These are phyloP conservation scores for Dryas drummondii DNA, from an alignment of 306 rosid species.

Conservation along the genomic window DNA sequence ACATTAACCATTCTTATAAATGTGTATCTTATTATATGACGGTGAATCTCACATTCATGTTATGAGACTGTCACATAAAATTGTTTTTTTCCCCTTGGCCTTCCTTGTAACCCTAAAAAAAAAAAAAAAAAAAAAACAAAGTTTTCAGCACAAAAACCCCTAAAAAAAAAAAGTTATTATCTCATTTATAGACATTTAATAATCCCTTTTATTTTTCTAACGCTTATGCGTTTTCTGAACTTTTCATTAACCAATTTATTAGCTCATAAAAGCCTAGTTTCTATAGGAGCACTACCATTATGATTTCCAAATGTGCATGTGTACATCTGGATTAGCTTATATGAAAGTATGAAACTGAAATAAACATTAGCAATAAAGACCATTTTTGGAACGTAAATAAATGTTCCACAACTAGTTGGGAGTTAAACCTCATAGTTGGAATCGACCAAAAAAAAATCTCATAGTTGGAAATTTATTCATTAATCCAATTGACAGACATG, in stretches of 20 bases:
- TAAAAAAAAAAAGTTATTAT: no score
- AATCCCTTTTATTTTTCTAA: not conserved
- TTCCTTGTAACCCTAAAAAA: no score
- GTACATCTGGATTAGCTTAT: not conserved
- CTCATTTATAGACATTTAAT: not conserved
- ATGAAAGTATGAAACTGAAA: slow-evolving; percentile 1
- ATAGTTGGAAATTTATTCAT: not conserved
- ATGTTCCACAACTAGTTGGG: not conserved
- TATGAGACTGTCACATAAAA: no score
- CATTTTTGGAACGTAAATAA: not conserved
- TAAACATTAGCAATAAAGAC: not conserved
- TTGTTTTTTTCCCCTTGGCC: no score
- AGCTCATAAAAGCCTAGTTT: not conserved
- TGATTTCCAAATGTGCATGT: not conserved
- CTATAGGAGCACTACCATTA: not conserved
- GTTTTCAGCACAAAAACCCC: no score
- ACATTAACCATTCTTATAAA: no score
- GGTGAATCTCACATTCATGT: no score
- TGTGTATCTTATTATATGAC: no score
- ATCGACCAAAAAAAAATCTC: no score
- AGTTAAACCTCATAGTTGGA: not conserved
- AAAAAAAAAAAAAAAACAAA: no score
- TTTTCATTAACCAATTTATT: not conserved
- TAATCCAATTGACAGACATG: not conserved
- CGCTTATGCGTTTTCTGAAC: not conserved